Percentiles rank a stretch among this genome's conserved stretches.
These are phyloP conservation scores for Lachnellula cervina DNA, from an alignment of 2,329 filamentous ascomycete species.

Conservation along the genomic window DNA sequence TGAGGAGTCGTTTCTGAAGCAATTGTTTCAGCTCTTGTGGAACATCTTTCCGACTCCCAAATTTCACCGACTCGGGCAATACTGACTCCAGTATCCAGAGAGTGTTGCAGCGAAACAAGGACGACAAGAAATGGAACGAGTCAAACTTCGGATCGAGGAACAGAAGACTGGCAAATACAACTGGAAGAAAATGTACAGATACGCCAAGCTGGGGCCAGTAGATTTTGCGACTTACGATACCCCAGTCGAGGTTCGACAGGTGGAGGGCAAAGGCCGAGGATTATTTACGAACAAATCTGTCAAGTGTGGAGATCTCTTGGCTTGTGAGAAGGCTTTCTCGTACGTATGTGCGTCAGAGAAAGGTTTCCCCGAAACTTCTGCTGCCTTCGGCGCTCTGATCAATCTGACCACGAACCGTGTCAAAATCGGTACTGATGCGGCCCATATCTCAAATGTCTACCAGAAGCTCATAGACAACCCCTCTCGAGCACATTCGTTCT, in stretches of 20 bases:
- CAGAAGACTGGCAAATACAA: slow-evolving; percentile 36
- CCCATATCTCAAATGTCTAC: slow-evolving; percentile 37
- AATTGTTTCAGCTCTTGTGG: slow-evolving; percentile 28
- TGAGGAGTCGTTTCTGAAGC: slow-evolving; percentile 13
- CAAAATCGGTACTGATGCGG: slow-evolving; percentile 36
- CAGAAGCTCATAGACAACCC: slow-evolving; percentile 45
- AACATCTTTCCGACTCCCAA: slow-evolving; percentile 33
- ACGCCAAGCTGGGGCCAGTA: slow-evolving; percentile 34
- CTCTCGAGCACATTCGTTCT: slow-evolving; percentile 31
- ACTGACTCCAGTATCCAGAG: slow-evolving; percentile 23
- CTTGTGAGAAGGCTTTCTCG: slow-evolving; percentile 53
- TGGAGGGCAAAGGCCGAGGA: slow-evolving; percentile 41
- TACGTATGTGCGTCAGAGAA: slow-evolving; percentile 32
- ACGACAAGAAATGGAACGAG: slow-evolving; percentile 29
- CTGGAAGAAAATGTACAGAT: slow-evolving; percentile 35
- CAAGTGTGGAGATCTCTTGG: slow-evolving; percentile 44
- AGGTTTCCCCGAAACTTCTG: slow-evolving; percentile 5
- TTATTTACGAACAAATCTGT: slow-evolving; percentile 47
- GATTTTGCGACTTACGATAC: slow-evolving; percentile 44
- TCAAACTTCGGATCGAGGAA: slow-evolving; percentile 34
- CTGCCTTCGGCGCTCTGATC: slow-evolving; percentile 32
- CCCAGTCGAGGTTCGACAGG: slow-evolving; percentile 38
- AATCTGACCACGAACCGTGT: slow-evolving; percentile 33
- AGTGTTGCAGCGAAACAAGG: slow-evolving; percentile 28
- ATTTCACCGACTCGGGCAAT: background rate